These are phyloP conservation scores for Neofusicoccum parvum DNA, from an alignment of 2,329 filamentous ascomycete genomes.

Conservation along the genomic window DNA sequence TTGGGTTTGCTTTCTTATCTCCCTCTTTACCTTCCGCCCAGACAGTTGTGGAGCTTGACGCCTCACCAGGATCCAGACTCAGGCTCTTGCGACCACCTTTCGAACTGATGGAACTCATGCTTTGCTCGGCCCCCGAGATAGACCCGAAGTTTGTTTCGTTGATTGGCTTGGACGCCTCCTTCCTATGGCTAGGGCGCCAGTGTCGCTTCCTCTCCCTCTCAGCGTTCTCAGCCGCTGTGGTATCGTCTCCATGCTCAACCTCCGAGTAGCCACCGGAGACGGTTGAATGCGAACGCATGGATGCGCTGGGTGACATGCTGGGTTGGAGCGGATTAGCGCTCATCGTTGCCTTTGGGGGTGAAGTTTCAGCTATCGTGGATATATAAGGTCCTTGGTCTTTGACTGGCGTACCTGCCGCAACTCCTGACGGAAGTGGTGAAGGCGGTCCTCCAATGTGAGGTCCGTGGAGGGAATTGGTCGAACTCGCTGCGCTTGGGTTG, in stretches of 20 bases:
- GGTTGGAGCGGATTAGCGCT: conserved; percentile 44
- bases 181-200: conserved; percentile 64
- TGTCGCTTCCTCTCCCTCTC: conserved; percentile 63
- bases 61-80: conserved; percentile 10
- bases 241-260: conserved; percentile 70
- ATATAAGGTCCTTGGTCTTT: conserved; percentile 32
- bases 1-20: conserved; percentile 59
- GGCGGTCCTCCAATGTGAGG: conserved; percentile 25
- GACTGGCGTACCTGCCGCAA: conserved; percentile 30
- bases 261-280: conserved; percentile 78
- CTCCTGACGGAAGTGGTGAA: conserved; percentile 35
- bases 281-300: conserved; percentile 70
- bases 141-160: conserved; percentile 41
- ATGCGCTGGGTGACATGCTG: conserved; percentile 73
- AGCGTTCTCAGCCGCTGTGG: conserved; percentile 32
- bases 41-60: conserved; percentile 27
- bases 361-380: conserved; percentile 18
- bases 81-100: conserved; percentile 17
- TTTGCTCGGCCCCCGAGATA: conserved; percentile 40
- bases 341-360: conserved; percentile 19
- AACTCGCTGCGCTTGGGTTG: conserved; percentile 89
- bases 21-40: conserved; percentile 41
- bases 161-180: conserved; percentile 33
- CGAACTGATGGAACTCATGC: conserved; percentile 41
- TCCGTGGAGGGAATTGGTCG: conserved; percentile 63